These are phyloP conservation scores for Maudiozyma bulderi DNA, from an alignment of 805 yeast genomes.

Conservation along the genomic window DNA sequence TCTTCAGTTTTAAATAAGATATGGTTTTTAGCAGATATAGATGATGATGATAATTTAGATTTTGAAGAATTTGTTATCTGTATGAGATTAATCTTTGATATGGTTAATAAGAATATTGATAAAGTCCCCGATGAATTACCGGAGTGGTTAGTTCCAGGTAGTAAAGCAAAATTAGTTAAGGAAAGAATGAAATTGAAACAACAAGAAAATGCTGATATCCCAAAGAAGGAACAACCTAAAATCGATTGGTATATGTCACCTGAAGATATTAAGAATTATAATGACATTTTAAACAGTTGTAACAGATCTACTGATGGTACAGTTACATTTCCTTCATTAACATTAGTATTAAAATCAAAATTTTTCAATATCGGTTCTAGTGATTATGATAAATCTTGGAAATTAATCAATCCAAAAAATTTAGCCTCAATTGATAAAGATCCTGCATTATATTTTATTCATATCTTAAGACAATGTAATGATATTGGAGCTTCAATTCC, in stretches of 20 bases:
- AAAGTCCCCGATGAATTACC: constrained; percentile 70
- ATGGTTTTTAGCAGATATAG: constrained; percentile 92
- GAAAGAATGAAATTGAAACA: constrained; percentile 61
- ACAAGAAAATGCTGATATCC: constrained; percentile 22
- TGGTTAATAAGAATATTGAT: constrained; percentile 62
- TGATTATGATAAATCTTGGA: constrained; percentile 89
- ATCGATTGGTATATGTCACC: constrained; percentile 98
- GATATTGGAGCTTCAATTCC: constrained; percentile 81
- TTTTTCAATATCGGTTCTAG: constrained; percentile 67
- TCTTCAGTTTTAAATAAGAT: constrained; percentile 70
- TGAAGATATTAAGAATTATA: constrained; percentile 68
- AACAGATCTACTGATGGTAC: constrained; percentile 71
- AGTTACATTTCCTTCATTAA: constrained; percentile 61
- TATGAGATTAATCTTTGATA: constrained; percentile 88
- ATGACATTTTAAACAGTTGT: constrained; percentile 50
- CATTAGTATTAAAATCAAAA: constrained; percentile 52
- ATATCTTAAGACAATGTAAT: constrained; percentile 77
- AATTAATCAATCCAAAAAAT: constrained; percentile 83
- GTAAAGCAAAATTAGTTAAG: constrained; percentile 74
- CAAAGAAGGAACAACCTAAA: constrained; percentile 19
- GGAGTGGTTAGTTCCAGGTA: constrained; percentile 85
- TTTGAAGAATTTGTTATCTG: constrained; percentile 97
- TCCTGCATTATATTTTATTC: constrained; percentile 81
- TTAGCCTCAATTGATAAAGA: constrained; percentile 86
- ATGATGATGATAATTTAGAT: constrained; percentile 82